These are phyloP conservation scores for Pseudonitzschia delicatissima DNA, from an alignment of 108 stramenopile genomes.

Conservation along the genomic window DNA sequence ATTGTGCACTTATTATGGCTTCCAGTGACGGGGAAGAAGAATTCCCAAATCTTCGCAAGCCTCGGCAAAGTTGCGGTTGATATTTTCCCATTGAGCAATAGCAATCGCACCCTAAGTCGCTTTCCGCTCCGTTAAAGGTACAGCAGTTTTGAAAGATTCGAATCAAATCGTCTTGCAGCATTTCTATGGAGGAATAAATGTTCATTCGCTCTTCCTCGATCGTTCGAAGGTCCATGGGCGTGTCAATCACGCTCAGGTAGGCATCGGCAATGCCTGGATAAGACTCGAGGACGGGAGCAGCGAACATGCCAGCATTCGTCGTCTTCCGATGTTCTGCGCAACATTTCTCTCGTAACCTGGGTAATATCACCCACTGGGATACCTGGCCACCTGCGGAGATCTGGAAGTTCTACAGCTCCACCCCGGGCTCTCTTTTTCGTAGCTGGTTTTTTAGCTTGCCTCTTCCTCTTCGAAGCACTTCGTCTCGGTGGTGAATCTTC, in stretches of 20 bases:
- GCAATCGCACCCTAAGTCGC: slow-evolving; percentile 34
- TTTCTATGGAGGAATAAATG: slow-evolving; percentile 46
- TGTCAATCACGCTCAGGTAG: slow-evolving; percentile 41
- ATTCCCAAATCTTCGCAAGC: slow-evolving; percentile 21
- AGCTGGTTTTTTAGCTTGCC: background rate
- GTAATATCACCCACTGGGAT: slow-evolving; percentile 36
- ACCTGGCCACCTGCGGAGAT: slow-evolving; percentile 31
- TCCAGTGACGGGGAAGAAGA: slow-evolving; percentile 29
- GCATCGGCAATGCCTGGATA: slow-evolving; percentile 53
- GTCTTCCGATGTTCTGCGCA: slow-evolving; percentile 14
- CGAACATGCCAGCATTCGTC: slow-evolving; percentile 43
- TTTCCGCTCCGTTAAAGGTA: slow-evolving; percentile 52
- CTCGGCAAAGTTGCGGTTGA: slow-evolving; percentile 36
- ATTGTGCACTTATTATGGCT: slow-evolving; percentile 7
- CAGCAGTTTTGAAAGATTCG: slow-evolving; percentile 69
- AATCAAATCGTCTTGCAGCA: slow-evolving; percentile 70
- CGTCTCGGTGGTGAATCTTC: background rate
- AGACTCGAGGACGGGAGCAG: slow-evolving; percentile 55
- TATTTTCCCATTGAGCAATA: slow-evolving; percentile 18
- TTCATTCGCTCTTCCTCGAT: slow-evolving; percentile 66
- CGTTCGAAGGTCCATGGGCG: slow-evolving; percentile 81
- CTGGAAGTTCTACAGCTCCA: background rate
- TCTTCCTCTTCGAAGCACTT: slow-evolving; percentile 1
- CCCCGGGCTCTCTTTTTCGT: background rate
- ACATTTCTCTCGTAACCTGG: slow-evolving; percentile 20